Conservation (phyloP, 371 early-diverging fungal genomes). For the Mucor mucedo region DNA sequence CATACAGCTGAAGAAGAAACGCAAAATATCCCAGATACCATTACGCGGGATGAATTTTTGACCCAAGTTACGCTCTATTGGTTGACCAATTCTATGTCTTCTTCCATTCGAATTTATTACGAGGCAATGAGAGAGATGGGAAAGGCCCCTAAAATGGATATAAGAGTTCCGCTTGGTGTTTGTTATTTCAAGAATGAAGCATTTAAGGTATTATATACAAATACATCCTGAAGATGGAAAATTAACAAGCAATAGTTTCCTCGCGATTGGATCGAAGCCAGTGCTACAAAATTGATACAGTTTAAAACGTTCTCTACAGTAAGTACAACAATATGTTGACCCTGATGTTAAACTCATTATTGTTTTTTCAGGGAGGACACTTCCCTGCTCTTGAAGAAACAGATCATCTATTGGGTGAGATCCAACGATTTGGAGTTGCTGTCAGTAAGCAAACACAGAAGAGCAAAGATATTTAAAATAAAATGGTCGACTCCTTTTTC, state of each 20-base stretch:
- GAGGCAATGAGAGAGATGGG: slow-evolving; percentile 49
- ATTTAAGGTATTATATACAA: slow-evolving; percentile 42
- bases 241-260: slow-evolving; percentile 40
- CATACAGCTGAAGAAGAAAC: slow-evolving; percentile 34
- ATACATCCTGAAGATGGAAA: neutral
- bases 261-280: slow-evolving; percentile 61
- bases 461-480: neutral
- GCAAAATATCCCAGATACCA: slow-evolving; percentile 47
- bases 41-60: slow-evolving; percentile 56
- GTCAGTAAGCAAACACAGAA: neutral
- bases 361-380: slow-evolving; percentile 63
- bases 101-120: slow-evolving; percentile 69
- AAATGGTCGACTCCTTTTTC: too few relatives aligned
- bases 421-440: slow-evolving; percentile 40
- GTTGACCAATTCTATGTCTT: slow-evolving; percentile 65
- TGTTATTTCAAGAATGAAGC: slow-evolving; percentile 66
- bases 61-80: slow-evolving; percentile 67
- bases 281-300: slow-evolving; percentile 31
- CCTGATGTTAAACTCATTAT: neutral
- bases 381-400: slow-evolving; percentile 74
- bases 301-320: slow-evolving; percentile 32
- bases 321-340: slow-evolving; percentile 9
- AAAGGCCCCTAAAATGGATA: slow-evolving; percentile 29
- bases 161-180: slow-evolving; percentile 59
- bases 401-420: slow-evolving; percentile 47